Conservation (phyloP, 2,329 filamentous ascomycete genomes). For the Neurospora sp. region DNA sequence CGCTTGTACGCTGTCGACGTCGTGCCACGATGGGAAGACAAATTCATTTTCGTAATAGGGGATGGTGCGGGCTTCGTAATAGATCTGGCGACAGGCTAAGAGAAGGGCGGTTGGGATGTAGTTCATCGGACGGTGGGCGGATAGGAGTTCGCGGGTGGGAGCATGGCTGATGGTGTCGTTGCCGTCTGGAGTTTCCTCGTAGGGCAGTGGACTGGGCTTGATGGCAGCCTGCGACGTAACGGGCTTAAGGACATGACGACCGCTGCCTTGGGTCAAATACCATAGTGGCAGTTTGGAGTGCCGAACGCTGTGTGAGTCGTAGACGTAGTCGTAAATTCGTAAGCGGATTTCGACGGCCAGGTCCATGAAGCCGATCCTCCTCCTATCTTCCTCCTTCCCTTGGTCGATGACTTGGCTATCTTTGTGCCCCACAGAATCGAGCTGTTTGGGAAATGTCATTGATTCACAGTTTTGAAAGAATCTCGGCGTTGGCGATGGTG, state of each 20-base stretch:
- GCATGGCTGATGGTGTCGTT: neutral
- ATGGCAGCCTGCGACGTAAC: neutral
- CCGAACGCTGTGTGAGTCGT: slow-evolving; percentile 27
- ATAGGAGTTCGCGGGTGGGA: slow-evolving; percentile 15
- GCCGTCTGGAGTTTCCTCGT: neutral
- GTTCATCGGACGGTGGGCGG: slow-evolving; percentile 26
- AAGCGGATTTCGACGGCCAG: slow-evolving; percentile 36
- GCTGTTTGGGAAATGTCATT: neutral
- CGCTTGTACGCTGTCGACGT: slow-evolving; percentile 29
- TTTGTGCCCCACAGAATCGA: neutral
- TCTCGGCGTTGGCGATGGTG: neutral
- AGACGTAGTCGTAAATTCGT: slow-evolving; percentile 34
- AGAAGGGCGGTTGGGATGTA: slow-evolving; percentile 33
- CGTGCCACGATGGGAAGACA: slow-evolving; percentile 35
- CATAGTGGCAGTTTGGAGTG: slow-evolving; percentile 29
- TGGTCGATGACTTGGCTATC: neutral
- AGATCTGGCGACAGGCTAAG: slow-evolving; percentile 28
- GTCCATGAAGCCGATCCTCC: slow-evolving; percentile 21
- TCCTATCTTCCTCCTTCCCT: neutral
- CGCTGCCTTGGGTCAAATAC: slow-evolving; percentile 26
- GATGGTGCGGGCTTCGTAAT: slow-evolving; percentile 29
- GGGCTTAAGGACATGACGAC: slow-evolving; percentile 9
- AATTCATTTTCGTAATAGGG: slow-evolving; percentile 36
- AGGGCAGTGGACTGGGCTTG: neutral
- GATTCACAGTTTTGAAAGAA: neutral